Percentiles rank a stretch among this genome's conserved stretches.
Conservation (phyloP, 176 grass and related monocot genomes). For the Avena atlantica region DNA sequence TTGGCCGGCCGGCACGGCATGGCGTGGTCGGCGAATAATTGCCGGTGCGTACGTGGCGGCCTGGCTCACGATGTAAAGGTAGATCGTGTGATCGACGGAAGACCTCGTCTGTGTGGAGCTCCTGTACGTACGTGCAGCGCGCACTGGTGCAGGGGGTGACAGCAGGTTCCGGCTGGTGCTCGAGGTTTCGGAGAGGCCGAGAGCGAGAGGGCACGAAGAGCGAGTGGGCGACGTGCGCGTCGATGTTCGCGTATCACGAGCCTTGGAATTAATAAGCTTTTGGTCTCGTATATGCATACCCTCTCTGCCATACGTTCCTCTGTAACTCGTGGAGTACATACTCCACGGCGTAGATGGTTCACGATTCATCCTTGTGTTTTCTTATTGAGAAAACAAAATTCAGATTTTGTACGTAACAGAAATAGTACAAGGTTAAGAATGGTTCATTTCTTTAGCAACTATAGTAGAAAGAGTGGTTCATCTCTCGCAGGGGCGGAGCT, state of each 20-base stretch:
- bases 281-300: background rate
- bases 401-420: no score
- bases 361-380: background rate
- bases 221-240: background rate
- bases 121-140: no score
- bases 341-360: background rate
- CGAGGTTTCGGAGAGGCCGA: background rate
- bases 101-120: background rate
- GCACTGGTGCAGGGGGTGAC: no score
- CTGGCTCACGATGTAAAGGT: background rate
- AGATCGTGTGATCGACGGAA: background rate
- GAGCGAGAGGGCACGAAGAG: no score
- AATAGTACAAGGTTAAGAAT: no score
- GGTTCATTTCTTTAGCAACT: no score
- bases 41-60: background rate
- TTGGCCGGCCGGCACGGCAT: background rate
- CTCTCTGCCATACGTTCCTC: no score
- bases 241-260: background rate
- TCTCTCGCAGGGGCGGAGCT: no score
- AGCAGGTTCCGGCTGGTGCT: no score
- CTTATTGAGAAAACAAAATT: no score
- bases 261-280: background rate
- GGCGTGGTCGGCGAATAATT: slow-evolving; percentile 26
- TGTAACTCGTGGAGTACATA: no score
- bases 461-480: no score